Evolutionary conservation across 2,329 filamentous ascomycete genomes (phyloP).

Genomic region (Hymenoscyphus infarciens): DNA sequence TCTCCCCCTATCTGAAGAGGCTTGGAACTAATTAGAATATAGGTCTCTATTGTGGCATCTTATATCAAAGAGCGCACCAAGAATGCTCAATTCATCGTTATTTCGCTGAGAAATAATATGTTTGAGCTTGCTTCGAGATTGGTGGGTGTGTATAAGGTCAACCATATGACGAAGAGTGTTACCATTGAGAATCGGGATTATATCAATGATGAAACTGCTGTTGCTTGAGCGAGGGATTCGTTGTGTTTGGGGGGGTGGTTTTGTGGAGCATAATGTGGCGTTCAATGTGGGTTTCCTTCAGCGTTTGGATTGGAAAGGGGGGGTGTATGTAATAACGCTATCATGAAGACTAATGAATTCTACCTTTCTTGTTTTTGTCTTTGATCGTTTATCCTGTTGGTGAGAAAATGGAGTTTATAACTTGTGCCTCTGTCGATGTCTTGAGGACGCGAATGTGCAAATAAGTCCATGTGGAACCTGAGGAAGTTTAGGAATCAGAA

Average conservation of each 20-base stretch:
- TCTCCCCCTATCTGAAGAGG: conserved; percentile 13
- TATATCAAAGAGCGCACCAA: conserved; percentile 99
- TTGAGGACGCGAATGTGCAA: no score
- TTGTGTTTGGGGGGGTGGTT: not conserved
- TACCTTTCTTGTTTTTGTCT: not conserved
- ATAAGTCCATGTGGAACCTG: no score
- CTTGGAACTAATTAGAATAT: not conserved
- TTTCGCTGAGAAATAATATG: conserved; percentile 98
- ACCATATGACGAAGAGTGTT: conserved; percentile 95
- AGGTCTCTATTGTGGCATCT: conserved; percentile 96
- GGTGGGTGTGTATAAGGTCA: conserved; percentile 98
- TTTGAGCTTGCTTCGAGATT: conserved; percentile 95
- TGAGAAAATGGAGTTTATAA: no score
- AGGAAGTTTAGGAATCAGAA: no score
- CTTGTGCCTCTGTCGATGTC: no score
- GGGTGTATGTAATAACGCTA: conserved; percentile 1
- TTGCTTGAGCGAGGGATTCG: not conserved
- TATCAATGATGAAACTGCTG: conserved; percentile 37
- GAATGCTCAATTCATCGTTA: conserved; percentile 99
- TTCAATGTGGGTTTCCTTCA: not conserved
- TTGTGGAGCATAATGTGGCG: not conserved
- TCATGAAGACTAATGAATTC: conserved; percentile 5
- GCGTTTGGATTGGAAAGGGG: not conserved
- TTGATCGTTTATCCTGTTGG: not conserved
- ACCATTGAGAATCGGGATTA: conserved; percentile 85